Conservation (phyloP, 768 basidiomycete genomes). For the Kwoniella sp. region DNA sequence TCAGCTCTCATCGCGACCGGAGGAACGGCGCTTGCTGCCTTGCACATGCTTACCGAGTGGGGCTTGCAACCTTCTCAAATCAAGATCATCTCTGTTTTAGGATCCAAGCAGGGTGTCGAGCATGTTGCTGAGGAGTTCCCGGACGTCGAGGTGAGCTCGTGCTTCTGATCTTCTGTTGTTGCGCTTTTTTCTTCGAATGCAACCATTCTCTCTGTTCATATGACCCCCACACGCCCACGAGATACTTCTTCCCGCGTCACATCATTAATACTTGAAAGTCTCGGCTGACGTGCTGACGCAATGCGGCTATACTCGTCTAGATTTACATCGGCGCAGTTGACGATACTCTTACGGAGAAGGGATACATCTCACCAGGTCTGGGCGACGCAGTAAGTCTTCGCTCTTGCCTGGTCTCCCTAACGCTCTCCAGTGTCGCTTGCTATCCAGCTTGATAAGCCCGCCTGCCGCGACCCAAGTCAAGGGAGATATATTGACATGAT, state of each 20-base stretch:
- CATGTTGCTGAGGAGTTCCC: constrained; percentile 71
- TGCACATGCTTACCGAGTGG: constrained; percentile 65
- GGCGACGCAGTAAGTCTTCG: constrained; percentile 75
- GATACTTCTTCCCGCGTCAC: too few relatives aligned
- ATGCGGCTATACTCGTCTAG: constrained; percentile 56
- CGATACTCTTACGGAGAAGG: constrained; percentile 68
- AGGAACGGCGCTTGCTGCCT: constrained; percentile 83
- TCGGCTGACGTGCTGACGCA: background rate
- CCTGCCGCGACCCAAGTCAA: background rate
- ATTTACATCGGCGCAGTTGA: constrained; percentile 88
- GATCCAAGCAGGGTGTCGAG: constrained; percentile 71
- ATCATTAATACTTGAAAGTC: background rate
- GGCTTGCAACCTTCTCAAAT: constrained; percentile 65
- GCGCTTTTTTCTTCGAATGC: background rate
- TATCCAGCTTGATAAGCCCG: background rate
- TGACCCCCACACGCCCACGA: too few relatives aligned
- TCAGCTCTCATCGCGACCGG: constrained; percentile 83
- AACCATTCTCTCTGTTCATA: too few relatives aligned
- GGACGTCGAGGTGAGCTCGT: constrained; percentile 68
- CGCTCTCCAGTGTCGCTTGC: too few relatives aligned
- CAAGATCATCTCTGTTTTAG: constrained; percentile 80
- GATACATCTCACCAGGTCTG: constrained; percentile 83
- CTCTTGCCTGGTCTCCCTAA: background rate
- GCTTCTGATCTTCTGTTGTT: background rate
- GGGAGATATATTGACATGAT: background rate